These are phyloP conservation scores for Syzygium oleosum DNA, from an alignment of 345 rosid species.

Conservation along the genomic window DNA sequence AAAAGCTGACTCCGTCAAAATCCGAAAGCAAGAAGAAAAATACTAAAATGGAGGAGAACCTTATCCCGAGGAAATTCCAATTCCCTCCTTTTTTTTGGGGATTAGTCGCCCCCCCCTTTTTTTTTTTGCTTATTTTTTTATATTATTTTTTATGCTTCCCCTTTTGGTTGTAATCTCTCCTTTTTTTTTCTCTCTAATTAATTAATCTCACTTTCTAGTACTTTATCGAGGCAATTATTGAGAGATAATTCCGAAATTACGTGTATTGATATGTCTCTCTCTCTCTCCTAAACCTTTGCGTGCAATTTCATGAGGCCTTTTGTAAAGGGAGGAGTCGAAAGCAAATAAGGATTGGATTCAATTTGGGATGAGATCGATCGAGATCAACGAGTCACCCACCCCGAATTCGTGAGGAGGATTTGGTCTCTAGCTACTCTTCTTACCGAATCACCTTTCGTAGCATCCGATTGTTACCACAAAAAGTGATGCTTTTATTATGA, in stretches of 20 bases:
- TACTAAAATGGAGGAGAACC: not conserved
- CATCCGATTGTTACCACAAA: not conserved
- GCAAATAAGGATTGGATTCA: not conserved
- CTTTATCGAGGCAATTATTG: not conserved
- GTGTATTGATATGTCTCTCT: not conserved
- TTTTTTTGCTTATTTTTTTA: not conserved
- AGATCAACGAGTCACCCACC: not conserved
- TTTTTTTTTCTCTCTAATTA: not conserved
- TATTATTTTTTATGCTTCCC: not conserved
- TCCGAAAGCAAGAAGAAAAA: not conserved
- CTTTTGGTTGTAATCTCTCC: not conserved
- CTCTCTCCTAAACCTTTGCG: too few relatives aligned
- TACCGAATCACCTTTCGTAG: not conserved
- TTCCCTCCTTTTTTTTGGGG: not conserved
- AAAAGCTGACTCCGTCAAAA: not conserved
- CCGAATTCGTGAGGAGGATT: not conserved
- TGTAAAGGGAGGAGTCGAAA: not conserved
- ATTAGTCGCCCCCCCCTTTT: not conserved
- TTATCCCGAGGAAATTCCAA: slow-evolving; percentile 5
- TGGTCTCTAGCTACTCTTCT: not conserved
- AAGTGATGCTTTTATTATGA: too few relatives aligned
- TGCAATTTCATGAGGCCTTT: not conserved
- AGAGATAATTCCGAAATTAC: not conserved
- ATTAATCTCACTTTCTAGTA: not conserved
- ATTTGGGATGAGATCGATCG: not conserved